Evolutionary conservation across 2,329 filamentous ascomycete species (phyloP).

Genomic region (Diaporthe amygdali): DNA sequence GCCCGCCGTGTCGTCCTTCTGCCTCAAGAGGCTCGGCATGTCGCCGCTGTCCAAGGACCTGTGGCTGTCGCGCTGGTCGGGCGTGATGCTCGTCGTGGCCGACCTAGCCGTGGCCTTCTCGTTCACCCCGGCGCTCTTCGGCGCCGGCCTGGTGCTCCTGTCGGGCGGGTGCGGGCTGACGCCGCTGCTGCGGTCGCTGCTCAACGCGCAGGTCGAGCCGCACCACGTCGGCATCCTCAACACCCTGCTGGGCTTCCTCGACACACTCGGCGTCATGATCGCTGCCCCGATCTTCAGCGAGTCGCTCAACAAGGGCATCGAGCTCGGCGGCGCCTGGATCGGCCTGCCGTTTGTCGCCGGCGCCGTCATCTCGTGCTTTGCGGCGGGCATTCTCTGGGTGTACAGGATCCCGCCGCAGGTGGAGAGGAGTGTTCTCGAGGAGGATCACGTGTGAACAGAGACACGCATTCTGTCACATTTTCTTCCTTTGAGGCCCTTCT

Average conservation of each 20-base stretch:
- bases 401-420: constrained; percentile 30
- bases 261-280: constrained; percentile 53
- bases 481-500: not conserved
- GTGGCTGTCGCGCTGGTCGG: constrained; percentile 42
- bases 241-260: constrained; percentile 54
- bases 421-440: not conserved
- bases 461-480: not conserved
- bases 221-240: constrained; percentile 61
- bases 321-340: constrained; percentile 51
- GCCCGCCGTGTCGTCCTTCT: constrained; percentile 38
- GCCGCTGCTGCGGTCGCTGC: constrained; percentile 50
- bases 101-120: constrained; percentile 44
- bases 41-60: constrained; percentile 45
- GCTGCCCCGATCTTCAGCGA: constrained; percentile 52
- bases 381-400: constrained; percentile 36
- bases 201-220: constrained; percentile 59
- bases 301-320: constrained; percentile 51
- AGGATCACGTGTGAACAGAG: not conserved
- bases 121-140: constrained; percentile 36
- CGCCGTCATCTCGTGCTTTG: constrained; percentile 36
- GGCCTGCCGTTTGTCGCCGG: constrained; percentile 55
- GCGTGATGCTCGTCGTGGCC: constrained; percentile 37
- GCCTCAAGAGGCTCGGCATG: constrained; percentile 37
- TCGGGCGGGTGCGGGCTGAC: constrained; percentile 51
- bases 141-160: constrained; percentile 47